Evolutionary conservation across 768 basidiomycete species (phyloP), one percentile per base, ranked within the genome.

Genomic region (Phallus indusiatus): DNA sequence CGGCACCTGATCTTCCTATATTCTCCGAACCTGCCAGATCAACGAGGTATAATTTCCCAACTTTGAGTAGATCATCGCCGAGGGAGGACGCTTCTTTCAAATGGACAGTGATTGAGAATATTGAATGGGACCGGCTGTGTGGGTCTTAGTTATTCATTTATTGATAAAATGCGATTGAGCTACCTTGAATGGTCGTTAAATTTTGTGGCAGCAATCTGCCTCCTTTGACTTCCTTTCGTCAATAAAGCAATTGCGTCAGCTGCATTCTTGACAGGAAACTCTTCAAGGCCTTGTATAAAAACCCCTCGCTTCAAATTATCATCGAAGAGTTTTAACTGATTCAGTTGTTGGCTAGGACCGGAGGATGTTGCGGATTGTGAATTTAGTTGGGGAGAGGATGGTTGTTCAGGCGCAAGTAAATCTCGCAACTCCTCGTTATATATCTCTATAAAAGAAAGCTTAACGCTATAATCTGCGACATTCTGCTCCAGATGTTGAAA

Each of bases 351-450:
- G 14, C 21, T 49, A 24, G 64, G 67, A 10, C 78, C 81, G 71
- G 83, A 80, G 21, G 85, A n/a, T n/a, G n/a, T 86, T 90, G 91
- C 92, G 0, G 90, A 88, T 62, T 93, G 90, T 1, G 60, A 51
- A 55, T 76, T 79, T 34, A 84, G 84, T 3, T 75, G 73, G 2
- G 89, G 88, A 1, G 84, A 78, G 1, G 83, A 69, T 52, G 93
- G 78, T n/a, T 95, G 78, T n/a, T 95, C 93, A 54, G 74, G 76
- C 11, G 90, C 81, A 33, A 97, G 81, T 24, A 99, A 81, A 70
- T 99, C 96, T 21, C 96, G 88, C 6, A 99, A 81, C 68, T 98
- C 96, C 74, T 99, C 96, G 69, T 99, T 99, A 72, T 98, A 99
- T 20, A 99, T 78, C 69, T 99, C 96, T 55, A 99, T 78, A 70